Evolutionary conservation across 371 early-diverging fungal genomes (phyloP), one percentile per base, ranked within the genome.

Genomic region (Phascolomyces articulosus): DNA sequence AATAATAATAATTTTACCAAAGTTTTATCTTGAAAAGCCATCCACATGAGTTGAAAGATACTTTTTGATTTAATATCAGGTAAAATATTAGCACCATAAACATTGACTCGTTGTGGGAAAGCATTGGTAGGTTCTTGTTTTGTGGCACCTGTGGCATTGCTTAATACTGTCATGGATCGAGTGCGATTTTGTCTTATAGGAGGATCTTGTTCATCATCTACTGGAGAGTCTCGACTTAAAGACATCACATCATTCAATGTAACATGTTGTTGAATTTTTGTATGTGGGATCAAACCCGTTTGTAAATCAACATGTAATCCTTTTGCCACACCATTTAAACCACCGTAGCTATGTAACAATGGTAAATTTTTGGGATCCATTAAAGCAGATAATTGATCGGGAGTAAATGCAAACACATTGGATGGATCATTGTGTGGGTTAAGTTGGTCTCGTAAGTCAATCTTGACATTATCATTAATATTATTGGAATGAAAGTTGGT

Each of bases 1-100:
- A 11, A 8, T 44, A 0, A 16, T 44, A 0, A 13, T 41, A n/a
- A 1, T 47, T 79, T 74, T 79, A 88, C 90, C 66, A 95, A 69
- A 66, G 91, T 92, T 80, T 95, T 95, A 65, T 95, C 96, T 60
- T 93, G 86, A 26, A 94, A 78, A 4, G 93, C 93, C 56, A 90
- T 87, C 88, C 92, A 90, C 85, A 92, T 91, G 18, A 93, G 77
- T 27, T 86, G 75, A 34, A 91, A 82, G 41, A 93, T 84, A 41
- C 79, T 79, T 65, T 92, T 91, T 60, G 84, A 71, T 76, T 90
- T 87, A 29, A 81, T 77, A 23, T 80, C 77, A 7, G 94, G 93
- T 24, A 92, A 71, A 4, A 86, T 69, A 71, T 93, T 94, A 40
- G 70, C 64, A 48, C 93, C 94, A 74, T 80, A 89, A 51, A 76